These are phyloP conservation scores for Acacia acuminata DNA, from an alignment of 306 rosid genomes.

Conservation along the genomic window DNA sequence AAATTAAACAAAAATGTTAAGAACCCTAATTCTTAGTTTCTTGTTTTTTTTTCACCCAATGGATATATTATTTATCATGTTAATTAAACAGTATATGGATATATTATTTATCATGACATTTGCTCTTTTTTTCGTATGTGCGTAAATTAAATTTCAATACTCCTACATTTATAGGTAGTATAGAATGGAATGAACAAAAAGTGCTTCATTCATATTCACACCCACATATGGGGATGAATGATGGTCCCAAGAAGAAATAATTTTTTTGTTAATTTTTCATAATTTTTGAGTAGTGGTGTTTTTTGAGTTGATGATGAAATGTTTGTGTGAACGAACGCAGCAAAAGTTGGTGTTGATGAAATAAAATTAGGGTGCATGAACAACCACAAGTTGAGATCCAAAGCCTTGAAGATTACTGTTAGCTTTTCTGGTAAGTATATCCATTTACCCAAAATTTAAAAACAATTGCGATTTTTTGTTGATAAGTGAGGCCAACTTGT, in stretches of 20 bases:
- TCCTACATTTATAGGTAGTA: not conserved
- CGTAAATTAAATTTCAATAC: not conserved
- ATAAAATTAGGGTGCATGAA: constrained; percentile 39
- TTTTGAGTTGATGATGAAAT: not conserved
- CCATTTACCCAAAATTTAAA: not conserved
- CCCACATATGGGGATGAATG: not conserved
- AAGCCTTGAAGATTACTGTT: constrained; percentile 50
- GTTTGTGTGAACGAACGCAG: constrained; percentile 32
- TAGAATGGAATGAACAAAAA: not conserved
- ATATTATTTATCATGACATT: not conserved
- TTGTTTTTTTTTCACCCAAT: not conserved
- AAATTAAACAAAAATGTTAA: not conserved
- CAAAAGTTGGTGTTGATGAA: constrained; percentile 59
- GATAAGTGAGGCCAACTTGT: no score
- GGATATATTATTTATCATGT: not conserved
- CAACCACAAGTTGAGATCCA: constrained; percentile 34
- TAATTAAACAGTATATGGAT: no score
- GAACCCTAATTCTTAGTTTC: not conserved
- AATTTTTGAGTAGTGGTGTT: not conserved
- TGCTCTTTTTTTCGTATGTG: not conserved
- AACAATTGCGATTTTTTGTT: no score
- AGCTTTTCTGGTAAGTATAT: constrained; percentile 41
- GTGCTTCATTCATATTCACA: not conserved
- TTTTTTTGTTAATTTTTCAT: no score
- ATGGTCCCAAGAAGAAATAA: not conserved